phyloP scores from a whole-genome alignment of 495 filamentous ascomycete genomes.

The Hypoxylon lienhwacheense region DNA sequence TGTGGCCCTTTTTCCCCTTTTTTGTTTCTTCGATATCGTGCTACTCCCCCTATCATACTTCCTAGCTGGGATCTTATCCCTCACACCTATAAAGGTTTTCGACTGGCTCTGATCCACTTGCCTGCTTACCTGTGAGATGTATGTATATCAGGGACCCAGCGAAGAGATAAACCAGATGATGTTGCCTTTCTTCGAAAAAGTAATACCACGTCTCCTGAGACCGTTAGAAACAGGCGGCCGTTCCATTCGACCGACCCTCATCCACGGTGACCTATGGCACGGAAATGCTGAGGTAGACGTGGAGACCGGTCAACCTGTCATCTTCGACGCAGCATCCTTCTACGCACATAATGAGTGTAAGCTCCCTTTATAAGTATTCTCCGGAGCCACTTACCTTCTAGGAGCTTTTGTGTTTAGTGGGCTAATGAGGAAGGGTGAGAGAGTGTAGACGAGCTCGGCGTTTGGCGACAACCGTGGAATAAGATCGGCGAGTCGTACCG shows the following conservation, averaged over 20 bases:
- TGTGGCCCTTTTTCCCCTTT: too few relatives aligned
- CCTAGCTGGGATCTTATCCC: too few relatives aligned
- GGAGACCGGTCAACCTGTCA: slow-evolving; percentile 37
- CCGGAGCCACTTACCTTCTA: background rate
- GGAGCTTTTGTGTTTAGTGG: background rate
- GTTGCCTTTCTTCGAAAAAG: slow-evolving; percentile 35
- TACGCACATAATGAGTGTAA: slow-evolving; percentile 57
- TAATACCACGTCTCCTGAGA: slow-evolving; percentile 45
- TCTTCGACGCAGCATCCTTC: slow-evolving; percentile 51
- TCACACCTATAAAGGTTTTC: too few relatives aligned
- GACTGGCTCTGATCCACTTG: background rate
- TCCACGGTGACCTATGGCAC: slow-evolving; percentile 56
- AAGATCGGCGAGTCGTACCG: slow-evolving; percentile 18
- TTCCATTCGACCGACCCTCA: slow-evolving; percentile 45
- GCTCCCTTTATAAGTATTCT: slow-evolving; percentile 23
- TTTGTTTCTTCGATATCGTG: background rate
- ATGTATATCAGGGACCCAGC: slow-evolving; percentile 15
- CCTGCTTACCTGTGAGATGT: background rate
- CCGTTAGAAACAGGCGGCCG: slow-evolving; percentile 48
- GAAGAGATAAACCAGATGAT: slow-evolving; percentile 22
- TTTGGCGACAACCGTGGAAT: slow-evolving; percentile 32
- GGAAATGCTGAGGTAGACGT: slow-evolving; percentile 46
- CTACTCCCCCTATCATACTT: too few relatives aligned
- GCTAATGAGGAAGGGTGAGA: background rate
- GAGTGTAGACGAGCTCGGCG: slow-evolving; percentile 25